phyloP scores from a whole-genome alignment of 129 eudicot genomes.

The Rutidosis leptorrhynchoides region DNA sequence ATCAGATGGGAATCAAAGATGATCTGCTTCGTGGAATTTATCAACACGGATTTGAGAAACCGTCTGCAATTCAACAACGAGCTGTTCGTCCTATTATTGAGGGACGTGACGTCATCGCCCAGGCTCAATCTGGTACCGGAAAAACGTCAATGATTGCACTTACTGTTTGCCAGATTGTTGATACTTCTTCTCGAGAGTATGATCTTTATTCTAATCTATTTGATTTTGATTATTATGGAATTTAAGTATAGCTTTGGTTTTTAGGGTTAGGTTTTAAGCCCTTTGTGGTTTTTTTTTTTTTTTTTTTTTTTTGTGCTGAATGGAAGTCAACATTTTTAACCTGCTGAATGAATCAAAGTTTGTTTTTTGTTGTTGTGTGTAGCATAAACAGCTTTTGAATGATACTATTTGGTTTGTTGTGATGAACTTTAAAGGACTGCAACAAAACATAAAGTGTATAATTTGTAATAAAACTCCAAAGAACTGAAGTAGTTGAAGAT shows the following conservation, averaged over 20 bases:
- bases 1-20: constrained; percentile 91
- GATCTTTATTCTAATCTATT: background rate
- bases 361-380: background rate
- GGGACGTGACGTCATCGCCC: constrained; percentile 96
- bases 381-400: background rate
- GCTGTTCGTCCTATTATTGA: constrained; percentile 80
- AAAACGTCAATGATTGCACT: constrained; percentile 98
- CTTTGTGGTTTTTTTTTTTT: background rate
- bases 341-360: background rate
- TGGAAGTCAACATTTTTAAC: too few relatives aligned
- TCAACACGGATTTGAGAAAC: constrained; percentile 86
- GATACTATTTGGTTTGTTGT: background rate
- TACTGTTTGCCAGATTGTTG: constrained; percentile 84
- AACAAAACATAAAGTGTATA: background rate
- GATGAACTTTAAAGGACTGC: background rate
- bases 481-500: too few relatives aligned
- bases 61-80: constrained; percentile 94
- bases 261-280: background rate
- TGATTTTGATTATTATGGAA: background rate
- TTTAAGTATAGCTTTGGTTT: background rate
- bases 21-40: constrained; percentile 90
- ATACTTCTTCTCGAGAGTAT: constrained; percentile 81
- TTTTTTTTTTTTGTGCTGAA: too few relatives aligned
- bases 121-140: constrained; percentile 97
- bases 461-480: too few relatives aligned